These are phyloP conservation scores for Encephalitozoon cuniculi DNA, from an alignment of 371 early-diverging fungal species.

Conservation along the genomic window DNA sequence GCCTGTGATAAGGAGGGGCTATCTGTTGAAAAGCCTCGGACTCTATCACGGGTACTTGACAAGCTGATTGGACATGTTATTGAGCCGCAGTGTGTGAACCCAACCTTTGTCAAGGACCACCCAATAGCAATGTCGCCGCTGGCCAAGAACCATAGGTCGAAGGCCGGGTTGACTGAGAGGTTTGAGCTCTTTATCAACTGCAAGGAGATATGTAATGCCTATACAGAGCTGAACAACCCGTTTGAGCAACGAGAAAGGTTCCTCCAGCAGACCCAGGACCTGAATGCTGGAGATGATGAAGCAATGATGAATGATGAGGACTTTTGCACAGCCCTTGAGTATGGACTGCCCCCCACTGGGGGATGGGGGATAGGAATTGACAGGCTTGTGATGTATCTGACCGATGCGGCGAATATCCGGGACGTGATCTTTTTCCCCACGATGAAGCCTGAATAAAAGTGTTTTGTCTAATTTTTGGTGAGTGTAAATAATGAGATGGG, in stretches of 20 bases:
- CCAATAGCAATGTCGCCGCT: slow-evolving; percentile 97
- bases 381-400: slow-evolving; percentile 93
- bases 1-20: slow-evolving; percentile 80
- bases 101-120: slow-evolving; percentile 91
- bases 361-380: slow-evolving; percentile 97
- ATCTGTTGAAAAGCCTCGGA: slow-evolving; percentile 83
- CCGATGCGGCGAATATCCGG: slow-evolving; percentile 91
- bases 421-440: slow-evolving; percentile 90
- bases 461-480: not conserved
- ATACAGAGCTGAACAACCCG: slow-evolving; percentile 96
- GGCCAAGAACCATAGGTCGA: slow-evolving; percentile 87
- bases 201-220: slow-evolving; percentile 95
- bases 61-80: slow-evolving; percentile 92
- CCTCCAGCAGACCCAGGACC: slow-evolving; percentile 85
- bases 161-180: slow-evolving; percentile 85
- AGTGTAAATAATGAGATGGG: not conserved
- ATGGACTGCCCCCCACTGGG: slow-evolving; percentile 93
- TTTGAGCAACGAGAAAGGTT: slow-evolving; percentile 89
- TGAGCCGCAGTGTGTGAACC: slow-evolving; percentile 82
- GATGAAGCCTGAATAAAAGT: slow-evolving; percentile 59
- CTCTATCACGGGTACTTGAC: slow-evolving; percentile 84
- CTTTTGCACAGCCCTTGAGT: slow-evolving; percentile 91
- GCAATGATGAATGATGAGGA: slow-evolving; percentile 94
- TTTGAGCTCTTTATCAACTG: slow-evolving; percentile 97
- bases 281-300: slow-evolving; percentile 96